Base-by-base conservation (phyloP, 1,284 basidiomycete genomes). In the Phylloboletellus chloephorus region DNA sequence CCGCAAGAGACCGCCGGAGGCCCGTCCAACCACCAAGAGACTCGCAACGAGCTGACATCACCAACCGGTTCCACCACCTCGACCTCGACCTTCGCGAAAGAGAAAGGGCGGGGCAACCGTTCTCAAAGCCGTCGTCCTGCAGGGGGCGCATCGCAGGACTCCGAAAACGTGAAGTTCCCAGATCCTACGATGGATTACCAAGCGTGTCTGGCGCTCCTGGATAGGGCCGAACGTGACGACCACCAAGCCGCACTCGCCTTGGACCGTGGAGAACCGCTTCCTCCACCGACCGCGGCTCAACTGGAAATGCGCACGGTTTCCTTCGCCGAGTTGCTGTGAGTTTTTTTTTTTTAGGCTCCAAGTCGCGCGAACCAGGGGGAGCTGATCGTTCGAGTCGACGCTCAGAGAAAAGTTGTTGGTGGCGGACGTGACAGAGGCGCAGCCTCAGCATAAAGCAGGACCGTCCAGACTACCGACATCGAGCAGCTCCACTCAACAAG, bases 241-340 rank as follows among this genome's bases (percentile, higher is more conserved):
- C 13, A 52, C 12, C 7, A 32, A 6, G 21, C 50, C 23, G 54
- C 52, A 11, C 47, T 51, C 13, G 52, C 44, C 3, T 13, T 58
- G 13, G n/a, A 48, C 16, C 41, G 35, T 2, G 44, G 44, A 0
- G 21, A 31, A 21, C 7, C 30, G 0, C 48, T 58, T 35, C 55
- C 53, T 3, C 36, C 31, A 15, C 53, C 5, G 3, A 58, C 55
- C 11, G 11, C 10, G 16, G 56, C 43, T 12, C 56, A 54, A 21
- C 7, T 40, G 12, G 48, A 44, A 32, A 48, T 56, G 56, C 17
- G 35, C 12, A 41, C 20, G 4, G 13, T 10, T 7, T 48, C 42
- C 6, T 58, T 56, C 41, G 4, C 38, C 28, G 51, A 58, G 21
- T 11, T 44, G 1, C 10, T 56, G 52, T 56, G 25, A 43, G 53